phyloP scores from a whole-genome alignment of 352 stramenopile species.

The Phytophthora litchii region DNA sequence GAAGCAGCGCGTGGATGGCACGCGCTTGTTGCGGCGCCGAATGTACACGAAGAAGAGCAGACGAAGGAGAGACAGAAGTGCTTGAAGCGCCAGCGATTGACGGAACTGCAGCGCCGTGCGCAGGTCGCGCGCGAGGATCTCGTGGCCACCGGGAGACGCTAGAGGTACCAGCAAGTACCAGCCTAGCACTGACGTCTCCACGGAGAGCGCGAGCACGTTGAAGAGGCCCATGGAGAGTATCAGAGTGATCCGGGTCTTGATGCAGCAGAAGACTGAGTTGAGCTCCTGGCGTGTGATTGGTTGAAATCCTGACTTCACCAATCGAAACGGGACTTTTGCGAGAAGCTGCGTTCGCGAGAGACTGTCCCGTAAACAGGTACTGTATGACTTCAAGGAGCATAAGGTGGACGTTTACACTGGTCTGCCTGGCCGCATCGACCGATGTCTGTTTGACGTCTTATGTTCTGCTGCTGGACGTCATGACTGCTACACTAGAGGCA shows the following conservation, averaged over 20 bases:
- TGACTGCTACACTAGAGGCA: slow-evolving; percentile 24
- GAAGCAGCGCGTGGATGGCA: slow-evolving; percentile 75
- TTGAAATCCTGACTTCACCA: slow-evolving; percentile 11
- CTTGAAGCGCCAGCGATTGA: slow-evolving; percentile 71
- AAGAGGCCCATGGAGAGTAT: slow-evolving; percentile 64
- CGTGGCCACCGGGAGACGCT: slow-evolving; percentile 25
- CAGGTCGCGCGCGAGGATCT: slow-evolving; percentile 50
- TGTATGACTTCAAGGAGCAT: slow-evolving; percentile 2
- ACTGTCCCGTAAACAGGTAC: slow-evolving; percentile 6
- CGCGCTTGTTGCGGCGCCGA: slow-evolving; percentile 68
- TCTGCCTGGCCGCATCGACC: slow-evolving; percentile 1
- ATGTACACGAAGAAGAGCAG: slow-evolving; percentile 74
- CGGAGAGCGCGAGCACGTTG: slow-evolving; percentile 62
- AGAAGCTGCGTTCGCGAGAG: slow-evolving; percentile 10
- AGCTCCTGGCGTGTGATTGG: slow-evolving; percentile 19
- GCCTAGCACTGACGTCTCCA: slow-evolving; percentile 58
- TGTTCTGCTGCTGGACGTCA: slow-evolving; percentile 2
- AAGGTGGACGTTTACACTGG: slow-evolving; percentile 3
- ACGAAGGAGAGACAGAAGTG: slow-evolving; percentile 55
- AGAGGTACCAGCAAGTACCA: slow-evolving; percentile 64
- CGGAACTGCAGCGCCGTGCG: slow-evolving; percentile 47
- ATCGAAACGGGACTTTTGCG: slow-evolving; percentile 7
- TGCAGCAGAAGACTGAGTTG: slow-evolving; percentile 28
- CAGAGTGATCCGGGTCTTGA: slow-evolving; percentile 16
- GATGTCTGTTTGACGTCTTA: slow-evolving; percentile 5